Conservation (phyloP, 169 alveolate species). For the Cystoisospora suis region DNA sequence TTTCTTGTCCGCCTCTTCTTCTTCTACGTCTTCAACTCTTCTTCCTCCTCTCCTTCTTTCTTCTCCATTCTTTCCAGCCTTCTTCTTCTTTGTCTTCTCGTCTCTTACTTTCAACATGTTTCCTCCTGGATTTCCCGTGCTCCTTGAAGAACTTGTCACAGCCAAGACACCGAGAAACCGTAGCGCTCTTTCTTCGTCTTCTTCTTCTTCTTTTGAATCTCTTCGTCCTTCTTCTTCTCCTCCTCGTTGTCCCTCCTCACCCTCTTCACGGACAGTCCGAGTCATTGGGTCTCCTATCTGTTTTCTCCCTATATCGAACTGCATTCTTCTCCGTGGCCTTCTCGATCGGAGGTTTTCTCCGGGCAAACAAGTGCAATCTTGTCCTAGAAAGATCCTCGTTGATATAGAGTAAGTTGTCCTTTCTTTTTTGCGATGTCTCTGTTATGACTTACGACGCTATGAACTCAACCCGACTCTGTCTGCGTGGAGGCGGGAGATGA, state of each 20-base stretch:
- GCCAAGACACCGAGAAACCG: neutral
- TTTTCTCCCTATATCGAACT: no score
- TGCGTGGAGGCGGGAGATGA: no score
- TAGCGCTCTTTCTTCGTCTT: neutral
- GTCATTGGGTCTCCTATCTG: neutral
- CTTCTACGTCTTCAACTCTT: neutral
- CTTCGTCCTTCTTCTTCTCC: neutral
- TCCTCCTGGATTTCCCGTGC: conserved; percentile 6
- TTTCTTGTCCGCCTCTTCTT: neutral
- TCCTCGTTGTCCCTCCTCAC: neutral
- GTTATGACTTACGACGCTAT: neutral
- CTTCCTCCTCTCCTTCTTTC: neutral
- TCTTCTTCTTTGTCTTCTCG: neutral
- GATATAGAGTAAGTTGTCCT: neutral
- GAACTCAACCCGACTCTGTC: no score
- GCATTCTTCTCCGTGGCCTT: neutral
- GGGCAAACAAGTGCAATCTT: neutral
- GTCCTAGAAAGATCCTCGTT: neutral
- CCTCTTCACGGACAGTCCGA: neutral
- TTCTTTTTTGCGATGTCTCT: neutral
- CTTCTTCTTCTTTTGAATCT: neutral
- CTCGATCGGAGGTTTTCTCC: neutral
- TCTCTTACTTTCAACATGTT: neutral
- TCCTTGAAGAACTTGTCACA: neutral
- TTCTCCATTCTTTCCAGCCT: neutral